These are phyloP conservation scores for Candida silvicultrix DNA, from an alignment of 805 yeast species.

Conservation along the genomic window DNA sequence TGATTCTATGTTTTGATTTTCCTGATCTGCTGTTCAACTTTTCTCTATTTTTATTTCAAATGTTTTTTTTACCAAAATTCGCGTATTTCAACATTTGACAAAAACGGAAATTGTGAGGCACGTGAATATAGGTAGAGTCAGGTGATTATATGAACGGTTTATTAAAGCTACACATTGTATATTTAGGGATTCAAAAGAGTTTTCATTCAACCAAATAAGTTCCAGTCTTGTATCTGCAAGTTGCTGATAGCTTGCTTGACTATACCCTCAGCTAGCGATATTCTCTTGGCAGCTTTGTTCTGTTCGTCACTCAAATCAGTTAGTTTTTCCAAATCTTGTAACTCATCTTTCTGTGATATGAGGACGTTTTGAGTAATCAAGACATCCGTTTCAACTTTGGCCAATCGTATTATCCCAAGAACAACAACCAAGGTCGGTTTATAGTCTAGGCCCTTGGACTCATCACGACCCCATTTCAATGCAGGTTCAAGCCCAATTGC, in stretches of 20 bases:
- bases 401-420: conserved; percentile 50
- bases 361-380: conserved; percentile 58
- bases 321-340: conserved; percentile 17
- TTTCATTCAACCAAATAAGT: conserved; percentile 32
- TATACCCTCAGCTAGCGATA: conserved; percentile 20
- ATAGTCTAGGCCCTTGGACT: conserved; percentile 14
- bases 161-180: no score
- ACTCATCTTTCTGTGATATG: conserved; percentile 25
- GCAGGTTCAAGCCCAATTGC: conserved; percentile 37
- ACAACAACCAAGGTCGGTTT: conserved; percentile 40
- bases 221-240: conserved; percentile 40
- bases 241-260: conserved; percentile 21
- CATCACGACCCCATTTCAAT: conserved; percentile 44
- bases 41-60: neutral
- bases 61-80: neutral
- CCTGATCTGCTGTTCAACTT: neutral
- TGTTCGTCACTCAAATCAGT: conserved; percentile 5
- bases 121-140: no score
- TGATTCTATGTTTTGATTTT: neutral
- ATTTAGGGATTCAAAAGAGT: no score
- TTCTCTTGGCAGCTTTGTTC: conserved; percentile 22
- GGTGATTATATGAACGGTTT: no score
- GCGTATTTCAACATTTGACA: neutral
- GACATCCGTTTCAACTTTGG: conserved; percentile 50
- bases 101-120: neutral